Conservation (phyloP, 2,329 filamentous ascomycete genomes). For the Monilinia polystroma region DNA sequence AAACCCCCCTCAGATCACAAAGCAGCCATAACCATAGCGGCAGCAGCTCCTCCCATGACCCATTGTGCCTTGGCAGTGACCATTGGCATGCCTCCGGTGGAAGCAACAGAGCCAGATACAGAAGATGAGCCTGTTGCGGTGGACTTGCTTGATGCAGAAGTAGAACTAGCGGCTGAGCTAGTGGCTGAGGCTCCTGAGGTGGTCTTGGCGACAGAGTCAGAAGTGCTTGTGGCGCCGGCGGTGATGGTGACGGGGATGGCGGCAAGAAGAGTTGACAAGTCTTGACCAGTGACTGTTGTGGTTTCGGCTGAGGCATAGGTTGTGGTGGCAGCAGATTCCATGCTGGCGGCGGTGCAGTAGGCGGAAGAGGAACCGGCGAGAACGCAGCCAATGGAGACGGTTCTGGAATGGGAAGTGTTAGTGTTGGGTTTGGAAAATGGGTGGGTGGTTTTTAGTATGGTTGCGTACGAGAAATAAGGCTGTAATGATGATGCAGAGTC, state of each 20-base stretch:
- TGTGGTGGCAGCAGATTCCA: background rate
- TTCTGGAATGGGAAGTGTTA: slow-evolving; percentile 15
- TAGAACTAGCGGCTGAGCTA: background rate
- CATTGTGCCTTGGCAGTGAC: slow-evolving; percentile 34
- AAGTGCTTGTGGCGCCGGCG: slow-evolving; percentile 22
- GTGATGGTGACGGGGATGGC: slow-evolving; percentile 30
- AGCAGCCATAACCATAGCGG: slow-evolving; percentile 35
- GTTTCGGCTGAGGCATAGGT: slow-evolving; percentile 5
- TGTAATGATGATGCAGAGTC: background rate
- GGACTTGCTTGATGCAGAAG: slow-evolving; percentile 1
- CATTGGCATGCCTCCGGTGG: slow-evolving; percentile 31
- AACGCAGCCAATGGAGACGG: slow-evolving; percentile 25
- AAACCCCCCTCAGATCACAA: slow-evolving; percentile 21
- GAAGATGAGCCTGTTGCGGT: background rate
- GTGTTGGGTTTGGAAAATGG: background rate
- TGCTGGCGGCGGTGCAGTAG: slow-evolving; percentile 22
- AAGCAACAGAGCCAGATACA: slow-evolving; percentile 19
- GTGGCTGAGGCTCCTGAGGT: background rate
- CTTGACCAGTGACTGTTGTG: slow-evolving; percentile 19
- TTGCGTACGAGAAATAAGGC: background rate
- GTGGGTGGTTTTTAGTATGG: background rate
- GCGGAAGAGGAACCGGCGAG: slow-evolving; percentile 26
- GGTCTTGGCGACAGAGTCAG: slow-evolving; percentile 2
- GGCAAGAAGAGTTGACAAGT: background rate
- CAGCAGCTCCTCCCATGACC: slow-evolving; percentile 33